Evolutionary conservation across 306 rosid genomes (phyloP).

Genomic region (Ammopiptanthus mongolicus): DNA sequence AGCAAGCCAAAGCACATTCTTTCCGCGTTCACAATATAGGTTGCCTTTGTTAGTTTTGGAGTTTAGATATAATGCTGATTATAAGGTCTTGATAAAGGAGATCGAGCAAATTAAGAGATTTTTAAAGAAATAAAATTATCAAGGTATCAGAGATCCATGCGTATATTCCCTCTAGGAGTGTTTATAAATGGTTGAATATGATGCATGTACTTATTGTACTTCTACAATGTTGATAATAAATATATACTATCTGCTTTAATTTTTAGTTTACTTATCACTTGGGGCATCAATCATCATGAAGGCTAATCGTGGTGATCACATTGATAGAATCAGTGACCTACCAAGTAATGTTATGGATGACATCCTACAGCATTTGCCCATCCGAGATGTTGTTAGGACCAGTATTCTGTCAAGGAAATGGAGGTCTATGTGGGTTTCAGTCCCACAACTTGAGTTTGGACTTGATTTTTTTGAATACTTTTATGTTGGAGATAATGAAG

Average conservation of each 20-base stretch:
- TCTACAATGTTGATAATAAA: background rate
- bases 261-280: background rate
- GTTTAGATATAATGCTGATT: background rate
- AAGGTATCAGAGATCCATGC: too few species aligned
- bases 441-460: background rate
- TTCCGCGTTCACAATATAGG: background rate
- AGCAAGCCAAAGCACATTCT: too few species aligned
- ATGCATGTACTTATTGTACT: background rate
- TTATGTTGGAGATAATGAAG: too few species aligned
- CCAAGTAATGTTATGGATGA: background rate
- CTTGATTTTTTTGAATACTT: rapidly evolving
- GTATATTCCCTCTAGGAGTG: background rate
- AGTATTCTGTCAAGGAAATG: conserved; percentile 15
- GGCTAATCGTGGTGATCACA: too few species aligned
- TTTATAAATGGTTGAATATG: background rate
- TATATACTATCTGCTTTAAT: background rate
- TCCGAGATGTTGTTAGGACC: background rate
- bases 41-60: background rate
- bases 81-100: background rate
- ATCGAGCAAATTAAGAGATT: too few species aligned
- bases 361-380: background rate
- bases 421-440: conserved; percentile 17
- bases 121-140: too few species aligned
- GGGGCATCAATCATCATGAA: background rate
- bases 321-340: conserved; percentile 8